Conservation (phyloP, 768 basidiomycete genomes). For the Hygrophoropsis aurantiaca region DNA sequence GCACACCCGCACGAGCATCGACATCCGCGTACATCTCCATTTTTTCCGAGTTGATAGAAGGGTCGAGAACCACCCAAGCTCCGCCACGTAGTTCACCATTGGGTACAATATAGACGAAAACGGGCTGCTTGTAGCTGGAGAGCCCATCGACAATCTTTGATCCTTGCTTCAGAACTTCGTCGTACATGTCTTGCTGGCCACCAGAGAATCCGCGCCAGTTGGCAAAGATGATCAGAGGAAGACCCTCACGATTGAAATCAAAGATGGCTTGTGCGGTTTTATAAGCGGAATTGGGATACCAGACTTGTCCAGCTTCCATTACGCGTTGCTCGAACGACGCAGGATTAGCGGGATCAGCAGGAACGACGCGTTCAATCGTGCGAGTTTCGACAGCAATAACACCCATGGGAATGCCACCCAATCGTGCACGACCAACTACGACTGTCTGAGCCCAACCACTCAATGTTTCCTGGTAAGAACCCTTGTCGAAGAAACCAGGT, state of each 20-base stretch:
- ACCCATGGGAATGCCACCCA: constrained; percentile 96
- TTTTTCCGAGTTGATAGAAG: constrained; percentile 93
- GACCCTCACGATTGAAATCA: constrained; percentile 95
- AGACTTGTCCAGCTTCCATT: constrained; percentile 99
- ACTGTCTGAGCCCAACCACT: constrained; percentile 99
- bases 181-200: constrained; percentile 99
- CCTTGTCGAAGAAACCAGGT: constrained; percentile 95
- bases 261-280: constrained; percentile 99
- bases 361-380: constrained; percentile 93
- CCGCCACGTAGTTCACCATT: constrained; percentile 99
- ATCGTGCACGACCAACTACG: constrained; percentile 91
- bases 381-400: constrained; percentile 98
- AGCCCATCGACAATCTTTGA: constrained; percentile 99
- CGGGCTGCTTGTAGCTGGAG: constrained; percentile 94
- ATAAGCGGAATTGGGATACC: constrained; percentile 99
- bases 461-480: constrained; percentile 97
- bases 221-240: constrained; percentile 97
- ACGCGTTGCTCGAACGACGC: constrained; percentile 95
- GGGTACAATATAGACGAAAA: constrained; percentile 97
- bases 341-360: constrained; percentile 97
- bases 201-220: constrained; percentile 99
- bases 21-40: constrained; percentile 99
- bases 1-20: constrained; percentile 92
- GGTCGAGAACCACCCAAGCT: constrained; percentile 99
- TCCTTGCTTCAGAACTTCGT: constrained; percentile 95